Conservation (phyloP, 495 filamentous ascomycete genomes). For the Ramalina intermedia region DNA sequence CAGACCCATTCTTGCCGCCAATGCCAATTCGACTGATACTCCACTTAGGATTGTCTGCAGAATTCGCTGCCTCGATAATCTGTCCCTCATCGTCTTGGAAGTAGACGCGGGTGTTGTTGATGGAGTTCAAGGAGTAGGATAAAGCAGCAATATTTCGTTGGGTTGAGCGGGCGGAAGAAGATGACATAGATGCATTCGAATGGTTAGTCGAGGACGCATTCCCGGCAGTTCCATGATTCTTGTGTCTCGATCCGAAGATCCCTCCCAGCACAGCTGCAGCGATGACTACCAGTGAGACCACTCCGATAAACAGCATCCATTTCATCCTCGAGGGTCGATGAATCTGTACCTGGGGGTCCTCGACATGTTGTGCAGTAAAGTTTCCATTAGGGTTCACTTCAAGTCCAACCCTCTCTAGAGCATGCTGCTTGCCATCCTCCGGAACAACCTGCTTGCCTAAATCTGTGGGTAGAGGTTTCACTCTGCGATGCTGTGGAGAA, state of each 20-base stretch:
- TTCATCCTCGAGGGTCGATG: constrained; percentile 2
- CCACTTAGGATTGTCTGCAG: constrained; percentile 7
- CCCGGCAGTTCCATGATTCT: neutral
- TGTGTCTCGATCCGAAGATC: constrained; percentile 10
- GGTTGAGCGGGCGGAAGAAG: neutral
- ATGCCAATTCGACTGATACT: constrained; percentile 6
- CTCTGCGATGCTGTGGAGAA: neutral
- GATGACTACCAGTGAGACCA: constrained; percentile 9
- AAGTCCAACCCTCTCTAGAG: neutral
- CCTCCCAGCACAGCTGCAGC: constrained; percentile 12
- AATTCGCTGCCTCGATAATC: constrained; percentile 15
- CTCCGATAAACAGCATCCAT: constrained; percentile 7
- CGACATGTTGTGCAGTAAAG: neutral
- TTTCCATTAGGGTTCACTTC: neutral
- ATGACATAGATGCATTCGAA: constrained; percentile 1
- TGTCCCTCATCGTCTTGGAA: constrained; percentile 13
- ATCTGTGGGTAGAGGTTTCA: neutral
- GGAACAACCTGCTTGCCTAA: constrained; percentile 9
- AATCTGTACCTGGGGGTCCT: neutral
- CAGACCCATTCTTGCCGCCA: constrained; percentile 11
- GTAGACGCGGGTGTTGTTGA: constrained; percentile 14
- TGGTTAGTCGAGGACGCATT: neutral
- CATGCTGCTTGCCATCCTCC: constrained; percentile 7
- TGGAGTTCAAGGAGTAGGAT: constrained; percentile 7
- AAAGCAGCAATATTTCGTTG: constrained; percentile 13